Base-by-base conservation (phyloP, 148 eudicot species). In the Heliamphora exappendiculata region DNA sequence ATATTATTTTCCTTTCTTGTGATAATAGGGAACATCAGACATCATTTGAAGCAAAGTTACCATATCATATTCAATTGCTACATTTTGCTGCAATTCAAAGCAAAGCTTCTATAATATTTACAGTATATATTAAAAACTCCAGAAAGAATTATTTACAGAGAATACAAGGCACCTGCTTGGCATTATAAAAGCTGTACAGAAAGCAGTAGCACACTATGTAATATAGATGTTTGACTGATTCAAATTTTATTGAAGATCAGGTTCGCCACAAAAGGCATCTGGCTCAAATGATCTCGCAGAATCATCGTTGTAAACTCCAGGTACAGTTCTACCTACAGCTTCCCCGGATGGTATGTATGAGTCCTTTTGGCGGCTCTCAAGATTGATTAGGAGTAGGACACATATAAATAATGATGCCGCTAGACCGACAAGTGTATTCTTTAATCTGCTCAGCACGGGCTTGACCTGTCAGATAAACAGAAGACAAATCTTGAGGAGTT, bases 281-380 rank as follows among this genome's bases (percentile, higher is more conserved):
- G 97, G 98, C 77, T 92, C 98, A 65, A 95, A 95, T 20, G 91
- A 84, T 81, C 97, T 87, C 29, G 98, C 98, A 26, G 98, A 88
- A 44, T 90, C 88, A 20, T 90, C 97, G 50, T 76, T 92, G 85
- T 95, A 92, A 81, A 89, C 91, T 70, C 97, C 94, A 7, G 93
- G 87, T 47, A 94, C 83, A 51, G 87, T 87, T 68, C 97, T 87
- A 37, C 84, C 97, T 8, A 80, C 83, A 7, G 84, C 72, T 80
- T 84, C 89, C 41, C 51, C 72, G 0, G 89, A 75, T 34, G 82
- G n/a, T 41, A 76, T 51, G 72, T 82, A 76, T 4, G 67, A 22
- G 0, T 79, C 78, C 75, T 82, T 87, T 47, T 84, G 85, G 82
- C 57, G 81, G 67, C 75, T 72, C 72, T 90, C 92, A 16, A 82